phyloP scores from a whole-genome alignment of 176 grass and related monocot species.

The Chloris gayana region DNA sequence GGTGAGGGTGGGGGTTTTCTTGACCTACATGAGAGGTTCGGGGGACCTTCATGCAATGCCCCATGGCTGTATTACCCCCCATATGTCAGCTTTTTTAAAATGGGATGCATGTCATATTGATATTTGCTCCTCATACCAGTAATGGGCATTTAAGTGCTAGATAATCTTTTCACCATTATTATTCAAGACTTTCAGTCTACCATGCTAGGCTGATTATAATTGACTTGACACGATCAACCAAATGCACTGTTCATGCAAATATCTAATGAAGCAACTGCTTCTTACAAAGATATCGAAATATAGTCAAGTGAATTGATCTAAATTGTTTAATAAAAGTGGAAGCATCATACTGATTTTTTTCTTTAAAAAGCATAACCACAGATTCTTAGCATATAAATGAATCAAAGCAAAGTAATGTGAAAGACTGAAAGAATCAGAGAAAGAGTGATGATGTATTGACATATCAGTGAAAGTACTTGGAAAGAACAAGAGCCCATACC shows the following conservation, averaged over 20 bases:
- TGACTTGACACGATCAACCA: background rate
- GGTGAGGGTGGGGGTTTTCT: no score
- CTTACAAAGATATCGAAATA: background rate
- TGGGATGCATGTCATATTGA: background rate
- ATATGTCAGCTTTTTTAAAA: no score
- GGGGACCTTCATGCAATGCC: no score
- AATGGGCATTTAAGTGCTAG: background rate
- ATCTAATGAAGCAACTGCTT: background rate
- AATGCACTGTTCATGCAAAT: background rate
- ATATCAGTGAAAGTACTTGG: slow-evolving; percentile 4
- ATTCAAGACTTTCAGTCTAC: slow-evolving; percentile 3
- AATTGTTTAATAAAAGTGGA: slow-evolving; percentile 21
- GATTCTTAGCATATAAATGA: slow-evolving; percentile 28
- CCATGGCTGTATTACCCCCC: no score
- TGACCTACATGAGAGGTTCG: no score
- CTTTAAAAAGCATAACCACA: background rate
- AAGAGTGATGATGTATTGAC: background rate
- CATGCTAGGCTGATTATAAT: background rate
- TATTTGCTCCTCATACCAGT: background rate
- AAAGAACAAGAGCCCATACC: slow-evolving; percentile 36
- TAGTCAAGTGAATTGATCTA: background rate
- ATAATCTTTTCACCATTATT: background rate
- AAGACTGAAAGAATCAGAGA: slow-evolving; percentile 32
- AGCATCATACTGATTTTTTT: background rate
- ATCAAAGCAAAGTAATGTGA: slow-evolving; percentile 30